Percentiles rank a stretch among this genome's conserved stretches.
phyloP scores from a whole-genome alignment of 768 basidiomycete species.

The Hydnomerulius pinastri region DNA sequence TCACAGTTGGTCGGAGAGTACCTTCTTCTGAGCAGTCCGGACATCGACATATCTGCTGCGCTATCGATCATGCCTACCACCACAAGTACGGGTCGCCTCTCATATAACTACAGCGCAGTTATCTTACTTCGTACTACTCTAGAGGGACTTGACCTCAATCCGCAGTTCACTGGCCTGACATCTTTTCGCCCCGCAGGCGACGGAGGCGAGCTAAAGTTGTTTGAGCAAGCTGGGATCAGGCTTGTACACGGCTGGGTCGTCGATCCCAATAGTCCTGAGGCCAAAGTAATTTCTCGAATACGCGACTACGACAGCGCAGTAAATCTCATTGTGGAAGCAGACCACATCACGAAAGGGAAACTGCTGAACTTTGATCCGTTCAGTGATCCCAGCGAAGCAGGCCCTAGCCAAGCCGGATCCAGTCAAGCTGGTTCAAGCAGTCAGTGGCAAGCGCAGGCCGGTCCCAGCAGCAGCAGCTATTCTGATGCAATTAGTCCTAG shows the following conservation, averaged over 20 bases:
- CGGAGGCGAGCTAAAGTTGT: conserved; percentile 82
- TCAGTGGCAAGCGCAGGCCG: conserved; percentile 6
- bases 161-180: conserved; percentile 69
- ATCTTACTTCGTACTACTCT: neutral
- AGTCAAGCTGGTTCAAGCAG: conserved; percentile 2
- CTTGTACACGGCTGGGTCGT: conserved; percentile 85
- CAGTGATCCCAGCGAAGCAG: conserved; percentile 12
- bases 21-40: conserved; percentile 57
- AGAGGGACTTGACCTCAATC: conserved; percentile 92
- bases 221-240: conserved; percentile 76
- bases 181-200: conserved; percentile 66
- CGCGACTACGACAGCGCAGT: conserved; percentile 77
- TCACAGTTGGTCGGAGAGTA: conserved; percentile 84
- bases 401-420: conserved; percentile 25
- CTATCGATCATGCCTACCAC: conserved; percentile 54
- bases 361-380: conserved; percentile 49
- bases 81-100: conserved; percentile 54
- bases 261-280: conserved; percentile 53
- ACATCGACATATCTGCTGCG: conserved; percentile 35
- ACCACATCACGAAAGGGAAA: conserved; percentile 65
- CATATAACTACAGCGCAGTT: neutral
- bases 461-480: conserved; percentile 6
- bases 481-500: conserved; percentile 8
- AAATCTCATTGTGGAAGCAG: conserved; percentile 75
- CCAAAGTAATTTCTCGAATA: conserved; percentile 48